These are phyloP conservation scores for Penicillium riverlandense DNA, from an alignment of 495 filamentous ascomycete genomes.

Conservation along the genomic window DNA sequence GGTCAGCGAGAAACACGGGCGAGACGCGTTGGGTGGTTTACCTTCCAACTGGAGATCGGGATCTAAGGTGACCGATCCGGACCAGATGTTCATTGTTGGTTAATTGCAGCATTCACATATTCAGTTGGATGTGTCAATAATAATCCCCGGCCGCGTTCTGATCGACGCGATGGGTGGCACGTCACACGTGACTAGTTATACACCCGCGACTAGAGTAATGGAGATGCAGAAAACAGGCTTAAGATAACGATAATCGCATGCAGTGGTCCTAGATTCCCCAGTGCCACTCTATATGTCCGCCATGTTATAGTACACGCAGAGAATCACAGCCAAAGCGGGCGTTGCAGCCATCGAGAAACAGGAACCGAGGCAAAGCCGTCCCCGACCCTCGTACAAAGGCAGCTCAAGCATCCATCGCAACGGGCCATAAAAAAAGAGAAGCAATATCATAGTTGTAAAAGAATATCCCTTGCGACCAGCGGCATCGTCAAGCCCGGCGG, in stretches of 20 bases:
- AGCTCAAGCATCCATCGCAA: slow-evolving; percentile 11
- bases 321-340: slow-evolving; percentile 10
- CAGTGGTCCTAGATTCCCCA: background rate
- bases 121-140: background rate
- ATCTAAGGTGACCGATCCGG: slow-evolving; percentile 24
- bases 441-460: background rate
- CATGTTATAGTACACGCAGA: slow-evolving; percentile 17
- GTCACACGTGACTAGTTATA: no score
- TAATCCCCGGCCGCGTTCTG: no score
- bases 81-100: slow-evolving; percentile 31
- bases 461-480: background rate
- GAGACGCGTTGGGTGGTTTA: slow-evolving; percentile 10
- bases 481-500: background rate
- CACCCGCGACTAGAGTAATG: background rate
- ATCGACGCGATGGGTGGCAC: no score
- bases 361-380: slow-evolving; percentile 5
- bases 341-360: slow-evolving; percentile 10
- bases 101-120: background rate
- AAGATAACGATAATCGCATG: background rate
- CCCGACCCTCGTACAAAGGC: slow-evolving; percentile 6
- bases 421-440: slow-evolving; percentile 8
- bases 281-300: slow-evolving; percentile 17
- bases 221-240: background rate
- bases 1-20: slow-evolving; percentile 8
- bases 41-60: slow-evolving; percentile 27